Percentiles rank a stretch among this genome's conserved stretches.
phyloP scores from a whole-genome alignment of 2,329 filamentous ascomycete species.

The Beauveria caledonica region DNA sequence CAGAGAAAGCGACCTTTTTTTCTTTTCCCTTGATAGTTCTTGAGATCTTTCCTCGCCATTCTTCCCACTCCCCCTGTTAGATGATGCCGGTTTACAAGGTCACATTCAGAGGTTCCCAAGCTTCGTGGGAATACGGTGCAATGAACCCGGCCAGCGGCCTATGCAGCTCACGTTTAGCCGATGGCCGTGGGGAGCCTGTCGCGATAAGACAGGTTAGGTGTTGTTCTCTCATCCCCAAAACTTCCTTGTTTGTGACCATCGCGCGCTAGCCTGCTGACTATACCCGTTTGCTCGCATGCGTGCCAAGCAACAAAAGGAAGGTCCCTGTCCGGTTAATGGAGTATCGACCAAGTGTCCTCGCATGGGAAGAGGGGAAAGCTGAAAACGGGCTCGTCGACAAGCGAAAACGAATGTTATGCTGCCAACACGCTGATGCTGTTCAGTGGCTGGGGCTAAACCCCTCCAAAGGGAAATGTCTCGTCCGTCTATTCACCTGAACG shows the following conservation, averaged over 20 bases:
- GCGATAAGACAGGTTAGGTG: not conserved
- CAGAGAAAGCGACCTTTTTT: constrained; percentile 4
- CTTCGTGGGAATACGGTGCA: not conserved
- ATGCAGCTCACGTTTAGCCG: not conserved
- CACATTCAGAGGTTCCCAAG: not conserved
- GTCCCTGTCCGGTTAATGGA: not conserved
- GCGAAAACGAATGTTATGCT: too few species aligned
- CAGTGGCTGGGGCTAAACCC: too few species aligned
- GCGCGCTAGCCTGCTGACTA: not conserved
- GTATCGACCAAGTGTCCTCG: not conserved
- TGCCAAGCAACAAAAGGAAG: not conserved
- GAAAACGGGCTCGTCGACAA: not conserved
- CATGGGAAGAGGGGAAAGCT: not conserved
- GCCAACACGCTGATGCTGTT: too few species aligned
- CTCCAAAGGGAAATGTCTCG: too few species aligned
- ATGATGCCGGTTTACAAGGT: not conserved
- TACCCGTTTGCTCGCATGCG: not conserved
- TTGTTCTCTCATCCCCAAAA: not conserved
- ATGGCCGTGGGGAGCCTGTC: not conserved
- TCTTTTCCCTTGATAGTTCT: not conserved
- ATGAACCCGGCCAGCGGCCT: not conserved
- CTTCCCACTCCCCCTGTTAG: not conserved
- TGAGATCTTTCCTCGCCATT: too few species aligned
- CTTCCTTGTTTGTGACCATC: not conserved
- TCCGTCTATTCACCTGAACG: too few species aligned